phyloP scores from a whole-genome alignment of 495 filamentous ascomycete genomes.

The Oidiodendron maius region DNA sequence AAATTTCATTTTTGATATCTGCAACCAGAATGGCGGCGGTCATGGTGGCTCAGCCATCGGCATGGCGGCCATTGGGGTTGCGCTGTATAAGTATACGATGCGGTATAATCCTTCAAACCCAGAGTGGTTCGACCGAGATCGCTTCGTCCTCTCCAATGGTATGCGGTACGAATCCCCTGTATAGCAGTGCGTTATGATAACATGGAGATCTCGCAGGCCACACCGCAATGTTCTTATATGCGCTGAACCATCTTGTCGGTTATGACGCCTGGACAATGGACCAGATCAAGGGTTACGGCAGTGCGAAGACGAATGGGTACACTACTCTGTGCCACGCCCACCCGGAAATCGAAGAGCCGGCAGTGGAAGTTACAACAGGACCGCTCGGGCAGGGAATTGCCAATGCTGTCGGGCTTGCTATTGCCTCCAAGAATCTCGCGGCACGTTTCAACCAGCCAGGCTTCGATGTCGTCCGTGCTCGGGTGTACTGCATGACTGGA shows the following conservation, averaged over 20 bases:
- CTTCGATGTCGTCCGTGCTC: constrained; percentile 41
- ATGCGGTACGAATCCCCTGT: background rate
- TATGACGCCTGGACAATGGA: constrained; percentile 55
- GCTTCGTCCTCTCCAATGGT: constrained; percentile 21
- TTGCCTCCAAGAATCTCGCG: constrained; percentile 51
- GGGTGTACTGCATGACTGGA: constrained; percentile 52
- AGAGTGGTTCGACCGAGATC: constrained; percentile 17
- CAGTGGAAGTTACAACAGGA: constrained; percentile 58
- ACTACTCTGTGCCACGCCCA: constrained; percentile 49
- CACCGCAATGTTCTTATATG: constrained; percentile 54
- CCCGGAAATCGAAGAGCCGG: constrained; percentile 55
- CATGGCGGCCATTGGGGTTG: constrained; percentile 51
- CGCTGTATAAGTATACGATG: constrained; percentile 49
- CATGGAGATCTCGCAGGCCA: constrained; percentile 30
- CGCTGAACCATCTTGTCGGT: constrained; percentile 50
- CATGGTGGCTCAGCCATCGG: constrained; percentile 42
- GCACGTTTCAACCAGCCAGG: constrained; percentile 48
- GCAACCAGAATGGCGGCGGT: constrained; percentile 51
- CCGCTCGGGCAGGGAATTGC: constrained; percentile 55
- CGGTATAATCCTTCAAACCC: constrained; percentile 42
- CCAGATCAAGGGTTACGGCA: constrained; percentile 53
- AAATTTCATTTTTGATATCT: constrained; percentile 49
- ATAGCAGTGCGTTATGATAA: background rate
- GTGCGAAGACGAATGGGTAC: constrained; percentile 34
- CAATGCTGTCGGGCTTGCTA: constrained; percentile 54